A percentile compares a stretch with the other conserved stretches of the same genome.
Conservation (phyloP, 176 grass and related monocot genomes). For the Chrysopogon serrulatus region DNA sequence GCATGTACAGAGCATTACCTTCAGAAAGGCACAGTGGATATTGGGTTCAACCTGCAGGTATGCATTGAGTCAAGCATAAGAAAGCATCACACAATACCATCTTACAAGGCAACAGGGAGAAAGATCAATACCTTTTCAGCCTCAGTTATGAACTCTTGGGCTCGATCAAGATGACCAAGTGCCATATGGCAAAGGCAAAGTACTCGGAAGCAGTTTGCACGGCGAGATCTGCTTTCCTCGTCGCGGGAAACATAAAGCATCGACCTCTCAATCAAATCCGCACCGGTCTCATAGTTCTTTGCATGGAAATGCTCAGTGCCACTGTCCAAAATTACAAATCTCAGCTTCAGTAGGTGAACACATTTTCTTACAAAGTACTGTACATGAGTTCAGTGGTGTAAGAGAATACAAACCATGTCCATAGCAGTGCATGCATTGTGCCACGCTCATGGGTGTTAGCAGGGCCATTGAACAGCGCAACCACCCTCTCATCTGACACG, state of each 20-base stretch:
- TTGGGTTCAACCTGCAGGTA: constrained; percentile 73
- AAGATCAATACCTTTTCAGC: constrained; percentile 57
- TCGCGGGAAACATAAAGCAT: constrained; percentile 81
- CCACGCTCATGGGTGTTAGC: constrained; percentile 46
- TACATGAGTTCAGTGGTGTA: background rate
- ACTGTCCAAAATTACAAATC: constrained; percentile 43
- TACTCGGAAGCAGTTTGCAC: constrained; percentile 78
- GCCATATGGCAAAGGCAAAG: constrained; percentile 76
- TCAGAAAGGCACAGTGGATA: constrained; percentile 74
- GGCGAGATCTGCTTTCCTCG: constrained; percentile 67
- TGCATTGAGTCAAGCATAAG: constrained; percentile 23
- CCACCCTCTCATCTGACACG: constrained; percentile 73
- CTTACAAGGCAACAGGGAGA: constrained; percentile 11
- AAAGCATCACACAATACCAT: constrained; percentile 9
- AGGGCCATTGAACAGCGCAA: constrained; percentile 55
- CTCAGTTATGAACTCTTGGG: constrained; percentile 78
- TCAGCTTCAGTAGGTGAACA: constrained; percentile 1
- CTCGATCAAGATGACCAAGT: constrained; percentile 62
- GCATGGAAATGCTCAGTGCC: constrained; percentile 72
- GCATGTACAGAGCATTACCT: constrained; percentile 42
- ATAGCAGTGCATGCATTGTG: constrained; percentile 83
- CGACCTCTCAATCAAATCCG: constrained; percentile 85
- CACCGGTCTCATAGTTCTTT: constrained; percentile 59
- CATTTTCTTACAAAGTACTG: background rate
- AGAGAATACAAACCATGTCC: constrained; percentile 65